Base-by-base conservation (phyloP, 352 stramenopile species). In the Phytophthora pistaciae region DNA sequence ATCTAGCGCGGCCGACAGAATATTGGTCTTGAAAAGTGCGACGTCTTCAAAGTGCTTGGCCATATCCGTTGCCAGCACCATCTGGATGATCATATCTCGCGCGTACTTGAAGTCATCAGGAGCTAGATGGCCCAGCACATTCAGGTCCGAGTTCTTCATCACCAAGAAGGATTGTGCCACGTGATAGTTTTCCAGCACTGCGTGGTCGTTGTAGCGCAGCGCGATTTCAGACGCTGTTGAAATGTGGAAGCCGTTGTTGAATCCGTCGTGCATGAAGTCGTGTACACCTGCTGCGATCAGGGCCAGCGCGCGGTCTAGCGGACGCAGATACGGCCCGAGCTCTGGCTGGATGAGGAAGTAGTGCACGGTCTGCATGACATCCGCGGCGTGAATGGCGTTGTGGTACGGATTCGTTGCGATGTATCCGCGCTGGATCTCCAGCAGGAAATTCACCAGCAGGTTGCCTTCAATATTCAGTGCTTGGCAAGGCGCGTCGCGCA, bases 191-290 rank as follows among this genome's bases (percentile, higher is more conserved):
- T 98, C 92, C 0, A 97, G 56, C 29, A 97, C 91, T 5, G 88
- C 87, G 56, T 94, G 88, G 70, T 98, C 92, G 54, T 96, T 97
- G 76, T 98, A 98, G 9, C 88, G 84, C 25, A 97, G 67, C 7
- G 92, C 90, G 31, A 98, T 91, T 68, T 97, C 90, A 3, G 88
- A 96, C 11, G 85, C 86, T 8, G 89, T 93, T 18, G 80, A 91
- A 56, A 97, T 95, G 68, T 97, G 90, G 50, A 98, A 97, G 31
- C 84, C 90, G 69, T 98, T 96, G 75, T 96, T 98, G 60, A 95
- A 95, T 8, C 91, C 92, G 53, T 96, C 90, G 68, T 98, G 92
- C 75, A 91, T 94, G 68, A 96, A 96, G 60, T 98, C 92, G 71
- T 98, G 92, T 52, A 98, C 92, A 4, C 79, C 86, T 4, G 91